Evolutionary conservation across 306 rosid genomes (phyloP).

Genomic region (Castanospermum australe): DNA sequence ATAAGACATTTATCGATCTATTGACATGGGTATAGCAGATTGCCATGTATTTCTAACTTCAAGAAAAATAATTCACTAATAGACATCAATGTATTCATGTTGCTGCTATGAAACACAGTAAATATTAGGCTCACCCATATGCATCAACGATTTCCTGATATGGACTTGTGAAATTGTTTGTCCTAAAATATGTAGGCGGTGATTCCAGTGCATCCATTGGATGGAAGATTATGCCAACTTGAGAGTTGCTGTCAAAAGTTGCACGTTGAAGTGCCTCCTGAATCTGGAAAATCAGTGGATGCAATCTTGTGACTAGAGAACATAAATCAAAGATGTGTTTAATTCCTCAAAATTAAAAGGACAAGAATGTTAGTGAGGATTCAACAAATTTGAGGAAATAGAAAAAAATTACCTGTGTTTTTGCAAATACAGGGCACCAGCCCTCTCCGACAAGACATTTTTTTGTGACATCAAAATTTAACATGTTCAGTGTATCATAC

Average conservation of each 20-base stretch:
- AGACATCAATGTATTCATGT: not conserved
- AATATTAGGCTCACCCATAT: conserved; percentile 71
- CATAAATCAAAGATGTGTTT: not conserved
- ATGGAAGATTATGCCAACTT: conserved; percentile 86
- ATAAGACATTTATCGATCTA: not conserved
- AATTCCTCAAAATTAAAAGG: not conserved
- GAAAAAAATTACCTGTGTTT: conserved; percentile 50
- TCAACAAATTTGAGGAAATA: not conserved
- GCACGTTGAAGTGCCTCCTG: conserved; percentile 87
- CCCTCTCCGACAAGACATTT: conserved; percentile 95
- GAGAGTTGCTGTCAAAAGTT: conserved; percentile 85
- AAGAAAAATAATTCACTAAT: not conserved
- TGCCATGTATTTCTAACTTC: not conserved
- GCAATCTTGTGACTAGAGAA: not conserved
- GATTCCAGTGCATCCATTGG: conserved; percentile 76
- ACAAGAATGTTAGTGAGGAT: not conserved
- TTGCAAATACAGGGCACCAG: conserved; percentile 88
- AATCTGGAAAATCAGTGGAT: conserved; percentile 51
- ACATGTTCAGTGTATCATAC: conserved; percentile 80
- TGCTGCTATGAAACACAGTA: conserved; percentile 7
- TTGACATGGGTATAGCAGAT: not conserved
- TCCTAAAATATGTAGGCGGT: conserved; percentile 88
- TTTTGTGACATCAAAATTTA: conserved; percentile 87
- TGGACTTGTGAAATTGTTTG: conserved; percentile 68
- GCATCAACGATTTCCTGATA: conserved; percentile 96